phyloP scores from a whole-genome alignment of 108 stramenopile species.

The Conticribra weissflogii region DNA sequence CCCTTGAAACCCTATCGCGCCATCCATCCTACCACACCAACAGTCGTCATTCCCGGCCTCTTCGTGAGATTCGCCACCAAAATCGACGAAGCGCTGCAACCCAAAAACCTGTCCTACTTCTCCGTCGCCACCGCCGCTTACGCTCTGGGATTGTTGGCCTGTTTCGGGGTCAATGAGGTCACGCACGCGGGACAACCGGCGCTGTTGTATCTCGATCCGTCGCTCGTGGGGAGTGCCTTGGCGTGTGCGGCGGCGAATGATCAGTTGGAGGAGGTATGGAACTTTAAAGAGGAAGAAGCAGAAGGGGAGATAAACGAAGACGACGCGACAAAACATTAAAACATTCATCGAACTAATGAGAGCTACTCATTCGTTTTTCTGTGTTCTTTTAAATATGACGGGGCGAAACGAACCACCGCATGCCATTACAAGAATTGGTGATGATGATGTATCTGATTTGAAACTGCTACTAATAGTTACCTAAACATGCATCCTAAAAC shows the following conservation, averaged over 20 bases:
- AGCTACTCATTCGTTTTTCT: too few species aligned
- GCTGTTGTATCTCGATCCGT: conserved; percentile 37
- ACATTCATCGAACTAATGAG: not conserved
- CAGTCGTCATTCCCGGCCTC: conserved; percentile 63
- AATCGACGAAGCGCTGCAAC: conserved; percentile 33
- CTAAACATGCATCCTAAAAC: too few species aligned
- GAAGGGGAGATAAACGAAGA: too few species aligned
- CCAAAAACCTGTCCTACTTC: conserved; percentile 45
- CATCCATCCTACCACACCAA: too few species aligned
- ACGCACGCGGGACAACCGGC: conserved; percentile 60
- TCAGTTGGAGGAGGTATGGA: conserved; percentile 36
- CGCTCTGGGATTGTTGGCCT: conserved; percentile 43
- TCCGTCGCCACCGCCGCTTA: conserved; percentile 57
- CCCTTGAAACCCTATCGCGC: too few species aligned
- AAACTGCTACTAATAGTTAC: too few species aligned
- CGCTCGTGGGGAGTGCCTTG: conserved; percentile 31
- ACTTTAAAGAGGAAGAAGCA: conserved; percentile 26
- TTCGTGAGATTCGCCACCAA: conserved; percentile 52
- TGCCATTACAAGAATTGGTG: too few species aligned
- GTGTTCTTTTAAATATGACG: too few species aligned
- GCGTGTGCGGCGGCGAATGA: conserved; percentile 40
- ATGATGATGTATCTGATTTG: too few species aligned
- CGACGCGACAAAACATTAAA: not conserved
- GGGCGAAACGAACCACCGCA: too few species aligned
- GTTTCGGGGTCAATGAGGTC: conserved; percentile 55